phyloP scores from a whole-genome alignment of 2,329 filamentous ascomycete species.

The Bipolaris bicolor region DNA sequence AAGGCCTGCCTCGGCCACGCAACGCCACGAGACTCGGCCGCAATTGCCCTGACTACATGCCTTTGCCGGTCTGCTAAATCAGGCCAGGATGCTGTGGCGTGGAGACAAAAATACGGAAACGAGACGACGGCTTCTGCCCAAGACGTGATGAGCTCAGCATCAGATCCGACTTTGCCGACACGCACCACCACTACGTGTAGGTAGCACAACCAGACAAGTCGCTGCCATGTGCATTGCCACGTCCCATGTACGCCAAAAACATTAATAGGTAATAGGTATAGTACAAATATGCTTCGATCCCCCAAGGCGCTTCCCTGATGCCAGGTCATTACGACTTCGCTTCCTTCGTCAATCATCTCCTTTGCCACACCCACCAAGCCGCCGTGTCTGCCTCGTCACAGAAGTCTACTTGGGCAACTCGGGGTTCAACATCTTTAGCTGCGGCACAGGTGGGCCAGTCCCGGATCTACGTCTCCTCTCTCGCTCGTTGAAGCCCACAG shows the following conservation, averaged over 20 bases:
- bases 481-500: slow-evolving; percentile 59
- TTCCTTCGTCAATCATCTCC: slow-evolving; percentile 14
- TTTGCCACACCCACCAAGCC: neutral
- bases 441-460: slow-evolving; percentile 60
- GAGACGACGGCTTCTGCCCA: too few relatives aligned
- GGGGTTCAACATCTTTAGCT: slow-evolving; percentile 28
- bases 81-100: neutral
- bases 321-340: slow-evolving; percentile 14
- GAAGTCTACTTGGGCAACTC: slow-evolving; percentile 29
- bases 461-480: slow-evolving; percentile 67
- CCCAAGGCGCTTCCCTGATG: slow-evolving; percentile 4
- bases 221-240: neutral
- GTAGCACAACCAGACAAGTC: neutral
- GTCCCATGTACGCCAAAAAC: slow-evolving; percentile 5
- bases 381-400: neutral
- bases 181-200: slow-evolving; percentile 7
- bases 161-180: neutral
- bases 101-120: neutral
- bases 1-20: neutral
- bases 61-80: too few relatives aligned
- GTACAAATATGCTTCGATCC: slow-evolving; percentile 12
- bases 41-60: neutral
- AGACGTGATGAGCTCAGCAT: neutral
- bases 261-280: slow-evolving; percentile 9
- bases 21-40: slow-evolving; percentile 5